phyloP scores from a whole-genome alignment of 2,329 filamentous ascomycete species.

The Stagonosporopsis rhizophila region DNA sequence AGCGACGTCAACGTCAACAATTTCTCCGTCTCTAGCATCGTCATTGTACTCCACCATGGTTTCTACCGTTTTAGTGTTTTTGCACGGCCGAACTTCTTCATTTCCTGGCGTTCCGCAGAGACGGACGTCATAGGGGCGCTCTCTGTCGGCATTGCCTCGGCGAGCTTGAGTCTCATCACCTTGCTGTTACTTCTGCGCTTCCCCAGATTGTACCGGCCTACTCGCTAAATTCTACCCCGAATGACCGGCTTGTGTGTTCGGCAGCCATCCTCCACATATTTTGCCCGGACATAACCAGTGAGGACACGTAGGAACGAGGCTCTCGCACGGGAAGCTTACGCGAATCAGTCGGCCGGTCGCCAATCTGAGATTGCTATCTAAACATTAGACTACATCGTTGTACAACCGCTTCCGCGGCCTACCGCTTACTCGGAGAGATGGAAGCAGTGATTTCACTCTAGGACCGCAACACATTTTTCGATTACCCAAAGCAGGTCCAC shows the following conservation, averaged over 20 bases:
- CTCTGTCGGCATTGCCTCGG: conserved; percentile 13
- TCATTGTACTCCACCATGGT: conserved; percentile 17
- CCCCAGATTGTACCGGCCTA: conserved; percentile 8
- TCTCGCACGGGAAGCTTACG: conserved; percentile 5
- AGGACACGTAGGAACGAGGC: neutral
- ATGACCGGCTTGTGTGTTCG: conserved; percentile 6
- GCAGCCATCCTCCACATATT: conserved; percentile 11
- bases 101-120: neutral
- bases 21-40: conserved; percentile 4
- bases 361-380: too few relatives aligned
- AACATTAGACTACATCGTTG: neutral
- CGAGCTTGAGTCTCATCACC: neutral
- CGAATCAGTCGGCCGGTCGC: neutral
- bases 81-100: conserved; percentile 13
- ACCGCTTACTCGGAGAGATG: conserved; percentile 1
- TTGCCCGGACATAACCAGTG: neutral
- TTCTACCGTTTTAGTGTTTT: neutral
- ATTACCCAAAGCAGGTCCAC: neutral
- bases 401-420: conserved; percentile 16
- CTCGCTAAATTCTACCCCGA: conserved; percentile 11
- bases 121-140: conserved; percentile 13
- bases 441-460: neutral
- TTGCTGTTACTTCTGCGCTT: conserved; percentile 3
- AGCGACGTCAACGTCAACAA: conserved; percentile 9
- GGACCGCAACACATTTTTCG: too few relatives aligned